Evolutionary conservation across 352 stramenopile genomes (phyloP), one percentile per base, ranked within the genome.

Genomic region (Pythium coloratum): DNA sequence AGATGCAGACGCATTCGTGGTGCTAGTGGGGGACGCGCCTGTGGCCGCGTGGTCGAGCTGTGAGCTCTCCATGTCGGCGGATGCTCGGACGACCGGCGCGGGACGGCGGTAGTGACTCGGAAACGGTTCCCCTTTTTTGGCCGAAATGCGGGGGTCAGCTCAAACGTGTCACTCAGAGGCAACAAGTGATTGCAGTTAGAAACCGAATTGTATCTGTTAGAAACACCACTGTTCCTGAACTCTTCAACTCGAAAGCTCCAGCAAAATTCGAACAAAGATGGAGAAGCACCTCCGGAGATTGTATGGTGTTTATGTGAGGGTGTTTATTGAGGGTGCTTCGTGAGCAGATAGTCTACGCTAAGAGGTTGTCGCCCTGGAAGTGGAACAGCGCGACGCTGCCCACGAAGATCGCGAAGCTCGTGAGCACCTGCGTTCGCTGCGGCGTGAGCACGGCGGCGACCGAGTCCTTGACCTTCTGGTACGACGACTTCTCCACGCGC

Each of bases 341-440:
- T 61, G 18, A n/a, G 54, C 12, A n/a, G 32, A 32, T 54, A 46
- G 55, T 66, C 78, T 86, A 88, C 59, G 77, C 76, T 64, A 95
- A 75, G 70, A 95, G 72, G 73, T 94, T 92, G 68, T 95, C 82
- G 65, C 84, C 87, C 64, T 95, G 86, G 69, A 76, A 90, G 75
- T 95, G 87, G 78, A 93, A 94, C 10, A 95, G 68, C 34, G 61
- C 76, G 20, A 84, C 81, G 69, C 85, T 90, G 62, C 80, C 84
- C 16, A 86, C 75, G 61, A 95, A 95, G 74, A 95, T 86, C 46
- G 72, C 81, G 55, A 89, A 74, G 69, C 85, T 94, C 49, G 85
- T 74, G 50, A 91, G 64, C 62, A 92, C 66, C 69, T 91, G 81
- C 70, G 89, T 82, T 71, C 86, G 80, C 78, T 92, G 84, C 10